These are phyloP conservation scores for Quercus tomentella DNA, from an alignment of 331 rosid species.

Conservation along the genomic window DNA sequence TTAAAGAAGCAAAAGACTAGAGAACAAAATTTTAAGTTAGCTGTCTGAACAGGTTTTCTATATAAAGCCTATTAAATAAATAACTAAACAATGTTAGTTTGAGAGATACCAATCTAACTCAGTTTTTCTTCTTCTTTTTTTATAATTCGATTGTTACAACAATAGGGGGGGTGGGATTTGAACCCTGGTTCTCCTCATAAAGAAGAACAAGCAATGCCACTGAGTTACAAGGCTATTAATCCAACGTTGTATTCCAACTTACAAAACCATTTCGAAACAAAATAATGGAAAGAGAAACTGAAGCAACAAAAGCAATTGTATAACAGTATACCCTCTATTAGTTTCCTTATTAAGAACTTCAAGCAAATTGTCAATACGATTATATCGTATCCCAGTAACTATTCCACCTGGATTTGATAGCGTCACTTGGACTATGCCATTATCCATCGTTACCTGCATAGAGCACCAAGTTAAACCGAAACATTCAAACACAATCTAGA, in stretches of 20 bases:
- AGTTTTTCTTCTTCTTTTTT: not conserved
- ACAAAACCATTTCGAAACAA: not conserved
- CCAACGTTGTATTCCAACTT: not conserved
- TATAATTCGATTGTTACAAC: too few species aligned
- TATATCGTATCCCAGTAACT: conserved; percentile 61
- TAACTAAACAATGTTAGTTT: not conserved
- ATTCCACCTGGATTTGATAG: conserved; percentile 78
- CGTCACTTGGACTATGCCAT: conserved; percentile 69
- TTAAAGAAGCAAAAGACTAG: not conserved
- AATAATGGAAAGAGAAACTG: not conserved
- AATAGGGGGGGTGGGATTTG: too few species aligned
- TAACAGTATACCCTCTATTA: conserved; percentile 62
- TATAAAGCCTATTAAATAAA: not conserved
- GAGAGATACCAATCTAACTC: not conserved
- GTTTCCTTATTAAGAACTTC: conserved; percentile 54
- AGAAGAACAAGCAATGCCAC: too few species aligned
- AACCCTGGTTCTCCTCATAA: too few species aligned
- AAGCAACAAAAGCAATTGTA: not conserved
- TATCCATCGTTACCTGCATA: conserved; percentile 68
- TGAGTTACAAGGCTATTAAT: not conserved
- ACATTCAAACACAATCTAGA: not conserved
- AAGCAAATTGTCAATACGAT: conserved; percentile 74
- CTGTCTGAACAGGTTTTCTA: not conserved
- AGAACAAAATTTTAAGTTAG: not conserved
- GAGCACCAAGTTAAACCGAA: not conserved